These are phyloP conservation scores for Aspergillus heteromorphus DNA, from an alignment of 495 filamentous ascomycete species.

Conservation along the genomic window DNA sequence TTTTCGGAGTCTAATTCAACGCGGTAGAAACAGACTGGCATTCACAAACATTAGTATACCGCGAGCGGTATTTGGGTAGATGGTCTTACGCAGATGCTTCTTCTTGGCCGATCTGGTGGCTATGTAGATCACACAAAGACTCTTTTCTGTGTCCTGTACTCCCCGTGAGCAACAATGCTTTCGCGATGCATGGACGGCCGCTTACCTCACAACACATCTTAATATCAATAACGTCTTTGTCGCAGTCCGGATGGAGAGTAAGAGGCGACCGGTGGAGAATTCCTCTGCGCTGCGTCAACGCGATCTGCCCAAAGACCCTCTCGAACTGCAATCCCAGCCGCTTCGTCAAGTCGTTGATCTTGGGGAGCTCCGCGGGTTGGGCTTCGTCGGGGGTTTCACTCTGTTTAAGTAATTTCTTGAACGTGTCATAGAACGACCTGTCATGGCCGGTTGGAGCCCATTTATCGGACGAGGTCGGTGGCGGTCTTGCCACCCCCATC, in stretches of 20 bases:
- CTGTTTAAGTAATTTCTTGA: constrained; percentile 34
- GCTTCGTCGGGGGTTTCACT: constrained; percentile 19
- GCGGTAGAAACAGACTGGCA: constrained; percentile 47
- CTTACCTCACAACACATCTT: constrained; percentile 35
- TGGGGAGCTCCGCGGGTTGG: constrained; percentile 36
- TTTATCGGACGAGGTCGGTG: constrained; percentile 23
- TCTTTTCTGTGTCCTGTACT: constrained; percentile 19
- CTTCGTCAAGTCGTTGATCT: constrained; percentile 47
- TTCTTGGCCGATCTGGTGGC: constrained; percentile 27
- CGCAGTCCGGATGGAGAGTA: constrained; percentile 38
- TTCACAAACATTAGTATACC: background rate
- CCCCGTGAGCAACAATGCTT: background rate
- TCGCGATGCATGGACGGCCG: background rate
- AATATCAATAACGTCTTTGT: constrained; percentile 30
- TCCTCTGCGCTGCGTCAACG: constrained; percentile 51
- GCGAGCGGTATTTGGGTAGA: background rate
- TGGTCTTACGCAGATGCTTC: constrained; percentile 30
- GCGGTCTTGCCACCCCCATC: constrained; percentile 28
- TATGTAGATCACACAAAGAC: constrained; percentile 33
- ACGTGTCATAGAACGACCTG: constrained; percentile 44
- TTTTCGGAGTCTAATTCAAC: constrained; percentile 43
- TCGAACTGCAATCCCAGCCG: constrained; percentile 50
- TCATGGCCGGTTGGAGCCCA: constrained; percentile 38
- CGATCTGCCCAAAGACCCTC: constrained; percentile 52
- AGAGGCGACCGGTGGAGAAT: constrained; percentile 50